Evolutionary conservation across 2,329 filamentous ascomycete genomes (phyloP).

Genomic region (Colletotrichum incanum): DNA sequence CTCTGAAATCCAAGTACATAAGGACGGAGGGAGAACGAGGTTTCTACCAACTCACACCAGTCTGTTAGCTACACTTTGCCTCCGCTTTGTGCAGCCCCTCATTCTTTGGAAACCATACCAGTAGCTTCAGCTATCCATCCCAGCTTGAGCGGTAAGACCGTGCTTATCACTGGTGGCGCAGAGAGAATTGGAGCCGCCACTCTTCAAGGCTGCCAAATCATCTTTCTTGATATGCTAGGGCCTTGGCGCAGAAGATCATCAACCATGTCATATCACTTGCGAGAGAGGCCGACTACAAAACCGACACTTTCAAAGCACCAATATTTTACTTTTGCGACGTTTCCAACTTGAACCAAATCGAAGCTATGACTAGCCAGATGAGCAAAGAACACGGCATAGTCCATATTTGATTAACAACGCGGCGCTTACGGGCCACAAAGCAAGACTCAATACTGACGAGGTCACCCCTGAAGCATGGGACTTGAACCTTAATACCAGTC

Average conservation of each 20-base stretch:
- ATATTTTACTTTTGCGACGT: neutral
- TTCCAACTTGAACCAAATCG: neutral
- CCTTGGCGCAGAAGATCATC: conserved; percentile 51
- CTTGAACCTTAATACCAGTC: conserved; percentile 59
- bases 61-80: neutral
- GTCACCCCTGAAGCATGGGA: conserved; percentile 62
- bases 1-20: neutral
- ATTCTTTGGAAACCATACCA: neutral
- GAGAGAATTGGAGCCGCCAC: conserved; percentile 62
- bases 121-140: conserved; percentile 56
- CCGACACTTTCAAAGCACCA: neutral
- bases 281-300: neutral
- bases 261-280: conserved; percentile 25
- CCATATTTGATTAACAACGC: neutral
- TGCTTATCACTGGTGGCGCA: conserved; percentile 63
- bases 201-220: conserved; percentile 60
- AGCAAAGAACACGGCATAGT: neutral
- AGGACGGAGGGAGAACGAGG: neutral
- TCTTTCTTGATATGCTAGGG: conserved; percentile 61
- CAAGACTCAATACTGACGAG: conserved; percentile 49
- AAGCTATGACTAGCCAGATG: neutral
- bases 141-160: conserved; percentile 56
- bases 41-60: neutral
- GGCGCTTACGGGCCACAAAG: neutral
- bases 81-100: neutral